Percentiles rank a stretch among this genome's conserved stretches.
Evolutionary conservation across 202 grass and related monocot genomes (phyloP).

Genomic region (Dendrocalamus latiflorus): DNA sequence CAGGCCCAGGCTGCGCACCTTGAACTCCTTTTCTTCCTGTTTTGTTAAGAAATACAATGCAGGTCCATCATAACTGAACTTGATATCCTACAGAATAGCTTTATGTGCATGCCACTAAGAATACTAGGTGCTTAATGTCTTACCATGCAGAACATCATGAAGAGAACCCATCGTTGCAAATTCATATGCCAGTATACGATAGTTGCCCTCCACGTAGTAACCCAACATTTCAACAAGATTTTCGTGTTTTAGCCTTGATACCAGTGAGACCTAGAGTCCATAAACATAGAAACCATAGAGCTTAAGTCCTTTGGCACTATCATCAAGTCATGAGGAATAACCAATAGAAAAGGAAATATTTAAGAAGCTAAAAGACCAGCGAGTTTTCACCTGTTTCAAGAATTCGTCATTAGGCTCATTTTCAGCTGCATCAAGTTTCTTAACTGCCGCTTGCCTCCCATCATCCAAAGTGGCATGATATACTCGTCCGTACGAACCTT

Average conservation of each 20-base stretch:
- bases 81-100: neutral
- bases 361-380: neutral
- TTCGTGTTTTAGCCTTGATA: slow-evolving; percentile 74
- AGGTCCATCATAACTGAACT: slow-evolving; percentile 12
- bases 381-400: slow-evolving; percentile 53
- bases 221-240: slow-evolving; percentile 85
- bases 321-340: neutral
- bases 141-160: slow-evolving; percentile 97
- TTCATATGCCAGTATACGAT: slow-evolving; percentile 78
- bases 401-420: slow-evolving; percentile 71
- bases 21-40: slow-evolving; percentile 95
- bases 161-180: slow-evolving; percentile 97
- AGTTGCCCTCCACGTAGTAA: slow-evolving; percentile 80
- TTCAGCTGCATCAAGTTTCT: slow-evolving; percentile 82
- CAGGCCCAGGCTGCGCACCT: slow-evolving; percentile 74
- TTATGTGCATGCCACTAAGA: neutral
- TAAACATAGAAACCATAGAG: neutral
- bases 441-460: slow-evolving; percentile 65
- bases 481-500: slow-evolving; percentile 91
- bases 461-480: slow-evolving; percentile 67
- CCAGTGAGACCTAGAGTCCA: no score
- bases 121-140: neutral
- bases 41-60: slow-evolving; percentile 12
- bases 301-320: neutral
- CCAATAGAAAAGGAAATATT: neutral